Percentiles rank a stretch among this genome's conserved stretches.
phyloP scores from a whole-genome alignment of 257 asterid genomes.

The Solanum clarkiae region DNA sequence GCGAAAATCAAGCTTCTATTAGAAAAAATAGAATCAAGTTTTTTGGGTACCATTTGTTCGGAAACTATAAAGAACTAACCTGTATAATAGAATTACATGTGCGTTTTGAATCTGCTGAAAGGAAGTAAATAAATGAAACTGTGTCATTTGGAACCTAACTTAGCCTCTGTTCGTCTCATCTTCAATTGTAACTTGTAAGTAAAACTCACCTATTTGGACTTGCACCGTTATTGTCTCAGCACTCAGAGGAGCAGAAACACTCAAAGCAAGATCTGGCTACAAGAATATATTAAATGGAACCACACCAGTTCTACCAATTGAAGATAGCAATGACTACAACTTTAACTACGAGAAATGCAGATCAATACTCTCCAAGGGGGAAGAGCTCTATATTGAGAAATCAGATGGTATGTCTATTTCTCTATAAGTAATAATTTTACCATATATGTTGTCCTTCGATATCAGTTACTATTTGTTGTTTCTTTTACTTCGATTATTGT shows the following conservation, averaged over 20 bases:
- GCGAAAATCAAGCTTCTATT: neutral
- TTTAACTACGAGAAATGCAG: constrained; percentile 57
- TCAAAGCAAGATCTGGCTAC: constrained; percentile 52
- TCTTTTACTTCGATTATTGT: neutral
- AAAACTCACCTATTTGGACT: neutral
- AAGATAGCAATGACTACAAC: constrained; percentile 36
- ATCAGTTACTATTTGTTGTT: neutral
- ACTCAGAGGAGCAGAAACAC: constrained; percentile 77
- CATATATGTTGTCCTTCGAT: neutral
- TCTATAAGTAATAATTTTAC: neutral
- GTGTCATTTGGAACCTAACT: neutral
- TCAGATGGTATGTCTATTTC: constrained; percentile 41
- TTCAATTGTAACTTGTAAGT: neutral
- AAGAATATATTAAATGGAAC: constrained; percentile 51
- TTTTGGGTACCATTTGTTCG: neutral
- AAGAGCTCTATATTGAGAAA: constrained; percentile 47
- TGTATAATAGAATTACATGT: neutral
- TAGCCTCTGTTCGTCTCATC: neutral
- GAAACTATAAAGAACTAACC: neutral
- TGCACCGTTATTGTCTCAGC: constrained; percentile 32
- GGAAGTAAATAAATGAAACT: neutral
- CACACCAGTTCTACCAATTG: constrained; percentile 55
- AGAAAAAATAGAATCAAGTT: neutral
- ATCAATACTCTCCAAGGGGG: constrained; percentile 58
- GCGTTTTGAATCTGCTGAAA: neutral